These are phyloP conservation scores for Trypanosoma congolense DNA, from an alignment of 208 protist genomes.

Conservation along the genomic window DNA sequence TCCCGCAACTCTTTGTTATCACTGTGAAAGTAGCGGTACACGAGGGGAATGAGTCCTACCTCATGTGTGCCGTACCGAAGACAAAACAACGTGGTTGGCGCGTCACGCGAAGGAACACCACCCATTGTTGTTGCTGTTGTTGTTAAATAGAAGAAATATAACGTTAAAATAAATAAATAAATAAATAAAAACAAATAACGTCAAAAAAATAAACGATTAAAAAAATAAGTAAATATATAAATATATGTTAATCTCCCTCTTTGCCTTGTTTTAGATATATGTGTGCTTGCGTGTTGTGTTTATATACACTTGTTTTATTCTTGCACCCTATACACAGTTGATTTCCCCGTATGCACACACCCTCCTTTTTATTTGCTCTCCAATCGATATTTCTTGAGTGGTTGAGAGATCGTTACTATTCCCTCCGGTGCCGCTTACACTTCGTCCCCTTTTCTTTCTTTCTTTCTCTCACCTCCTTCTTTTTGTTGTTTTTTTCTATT, in stretches of 20 bases:
- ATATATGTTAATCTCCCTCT: constrained; percentile 5
- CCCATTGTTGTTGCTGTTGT: constrained; percentile 30
- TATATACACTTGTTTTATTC: constrained; percentile 2
- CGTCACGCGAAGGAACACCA: constrained; percentile 43
- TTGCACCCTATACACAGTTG: constrained; percentile 2
- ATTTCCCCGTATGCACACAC: not conserved
- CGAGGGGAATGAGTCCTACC: constrained; percentile 58
- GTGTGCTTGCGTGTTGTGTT: not conserved
- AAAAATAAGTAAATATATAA: constrained; percentile 11
- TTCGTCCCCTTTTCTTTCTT: not conserved
- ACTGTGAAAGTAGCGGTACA: constrained; percentile 35
- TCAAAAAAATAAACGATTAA: constrained; percentile 8
- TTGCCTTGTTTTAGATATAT: not conserved
- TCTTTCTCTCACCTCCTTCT: constrained; percentile 3
- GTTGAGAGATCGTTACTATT: constrained; percentile 6
- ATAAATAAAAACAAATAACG: constrained; percentile 12
- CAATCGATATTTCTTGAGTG: constrained; percentile 9
- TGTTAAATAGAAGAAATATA: too few species aligned
- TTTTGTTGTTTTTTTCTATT: constrained; percentile 15
- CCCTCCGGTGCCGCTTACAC: not conserved
- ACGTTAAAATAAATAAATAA: constrained; percentile 8
- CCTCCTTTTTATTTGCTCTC: constrained; percentile 14
- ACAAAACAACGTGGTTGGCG: constrained; percentile 39
- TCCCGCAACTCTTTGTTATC: constrained; percentile 34
- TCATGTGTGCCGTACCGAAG: constrained; percentile 74